A percentile compares a stretch with the other conserved stretches of the same genome.
These are phyloP conservation scores for Coemansia sp. DNA, from an alignment of 192 early-diverging fungal species.

Conservation along the genomic window DNA sequence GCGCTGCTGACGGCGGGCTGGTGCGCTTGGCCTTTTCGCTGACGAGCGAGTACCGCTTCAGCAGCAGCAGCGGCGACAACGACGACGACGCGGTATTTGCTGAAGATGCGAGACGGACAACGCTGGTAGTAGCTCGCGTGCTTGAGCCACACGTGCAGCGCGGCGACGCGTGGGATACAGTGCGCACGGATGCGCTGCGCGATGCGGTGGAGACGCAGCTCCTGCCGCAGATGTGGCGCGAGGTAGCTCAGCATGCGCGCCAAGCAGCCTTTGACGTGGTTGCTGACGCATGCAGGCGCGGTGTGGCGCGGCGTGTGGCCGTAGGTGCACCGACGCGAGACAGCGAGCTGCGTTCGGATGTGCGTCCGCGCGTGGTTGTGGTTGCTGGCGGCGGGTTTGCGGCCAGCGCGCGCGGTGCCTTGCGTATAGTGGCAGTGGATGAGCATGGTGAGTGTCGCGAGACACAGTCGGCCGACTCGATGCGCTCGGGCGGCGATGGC, in stretches of 20 bases:
- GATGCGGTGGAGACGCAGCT: slow-evolving; percentile 60
- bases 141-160: slow-evolving; percentile 11
- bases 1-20: slow-evolving; percentile 68
- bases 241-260: slow-evolving; percentile 66
- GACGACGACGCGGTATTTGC: slow-evolving; percentile 22
- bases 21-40: slow-evolving; percentile 44
- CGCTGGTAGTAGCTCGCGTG: slow-evolving; percentile 7
- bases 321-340: slow-evolving; percentile 22
- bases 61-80: too few species aligned
- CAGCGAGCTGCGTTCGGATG: not conserved
- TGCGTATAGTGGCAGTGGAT: slow-evolving; percentile 63
- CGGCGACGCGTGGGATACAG: slow-evolving; percentile 61
- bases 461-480: slow-evolving; percentile 56
- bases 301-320: slow-evolving; percentile 55
- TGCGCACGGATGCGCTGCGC: slow-evolving; percentile 61
- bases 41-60: slow-evolving; percentile 24
- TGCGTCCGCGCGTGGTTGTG: slow-evolving; percentile 29
- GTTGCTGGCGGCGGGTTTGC: slow-evolving; percentile 45
- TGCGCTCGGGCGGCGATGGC: slow-evolving; percentile 39
- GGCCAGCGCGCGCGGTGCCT: slow-evolving; percentile 41
- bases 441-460: slow-evolving; percentile 68
- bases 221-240: slow-evolving; percentile 66
- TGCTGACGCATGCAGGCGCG: slow-evolving; percentile 55
- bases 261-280: slow-evolving; percentile 67
- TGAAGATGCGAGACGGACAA: slow-evolving; percentile 19